Percentiles rank a stretch among this genome's conserved stretches.
Evolutionary conservation across 2,329 filamentous ascomycete genomes (phyloP).

Genomic region (Colletotrichum tabaci): DNA sequence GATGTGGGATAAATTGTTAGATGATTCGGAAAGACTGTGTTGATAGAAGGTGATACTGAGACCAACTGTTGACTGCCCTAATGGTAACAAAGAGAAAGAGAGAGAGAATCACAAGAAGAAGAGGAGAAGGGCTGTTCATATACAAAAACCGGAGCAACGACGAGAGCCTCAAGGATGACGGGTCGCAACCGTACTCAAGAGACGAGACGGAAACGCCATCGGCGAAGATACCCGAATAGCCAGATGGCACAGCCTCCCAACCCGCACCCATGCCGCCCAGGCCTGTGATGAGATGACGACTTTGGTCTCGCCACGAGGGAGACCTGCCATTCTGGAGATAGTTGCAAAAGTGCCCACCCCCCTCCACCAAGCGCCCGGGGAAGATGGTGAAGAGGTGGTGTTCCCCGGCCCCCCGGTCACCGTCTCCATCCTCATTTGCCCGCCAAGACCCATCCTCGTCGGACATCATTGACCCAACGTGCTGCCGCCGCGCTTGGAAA

Average conservation of each 20-base stretch:
- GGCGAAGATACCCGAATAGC: not conserved
- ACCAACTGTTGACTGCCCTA: too few species aligned
- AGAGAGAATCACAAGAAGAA: rapidly evolving
- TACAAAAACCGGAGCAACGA: not conserved
- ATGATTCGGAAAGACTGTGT: not conserved
- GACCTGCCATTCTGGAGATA: not conserved
- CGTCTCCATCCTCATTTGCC: not conserved
- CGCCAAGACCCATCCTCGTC: not conserved
- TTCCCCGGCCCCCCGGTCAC: not conserved
- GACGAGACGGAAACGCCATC: too few species aligned
- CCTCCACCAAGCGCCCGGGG: not conserved
- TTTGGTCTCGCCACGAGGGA: not conserved
- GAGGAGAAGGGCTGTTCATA: not conserved
- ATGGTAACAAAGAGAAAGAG: not conserved
- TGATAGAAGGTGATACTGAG: too few species aligned
- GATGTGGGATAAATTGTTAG: too few species aligned
- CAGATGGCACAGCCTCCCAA: not conserved
- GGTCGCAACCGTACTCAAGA: too few species aligned
- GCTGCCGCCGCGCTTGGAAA: not conserved
- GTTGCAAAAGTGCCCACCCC: too few species aligned
- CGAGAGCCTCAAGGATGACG: too few species aligned
- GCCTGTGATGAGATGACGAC: not conserved
- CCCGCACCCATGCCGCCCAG: too few species aligned
- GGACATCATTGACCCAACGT: not conserved
- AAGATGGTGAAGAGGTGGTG: not conserved